Evolutionary conservation across 805 yeast species (phyloP).

Genomic region (Kazachstania taianensis): DNA sequence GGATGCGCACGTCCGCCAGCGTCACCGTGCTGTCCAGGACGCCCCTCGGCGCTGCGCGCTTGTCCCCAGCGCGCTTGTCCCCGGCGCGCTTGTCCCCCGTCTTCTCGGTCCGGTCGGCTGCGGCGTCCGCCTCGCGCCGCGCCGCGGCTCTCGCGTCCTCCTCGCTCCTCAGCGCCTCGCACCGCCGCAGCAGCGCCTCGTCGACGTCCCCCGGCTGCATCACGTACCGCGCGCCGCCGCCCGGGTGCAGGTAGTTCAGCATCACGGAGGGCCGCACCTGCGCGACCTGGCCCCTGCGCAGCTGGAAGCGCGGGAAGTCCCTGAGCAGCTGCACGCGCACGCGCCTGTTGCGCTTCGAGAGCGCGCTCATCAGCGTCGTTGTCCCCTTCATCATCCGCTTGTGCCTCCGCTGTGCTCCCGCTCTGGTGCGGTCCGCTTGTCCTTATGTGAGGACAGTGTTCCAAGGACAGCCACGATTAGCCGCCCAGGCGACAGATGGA

Average conservation of each 20-base stretch:
- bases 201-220: conserved; percentile 25
- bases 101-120: background rate
- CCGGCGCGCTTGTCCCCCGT: background rate
- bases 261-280: conserved; percentile 69
- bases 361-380: conserved; percentile 35
- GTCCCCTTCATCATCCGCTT: conserved; percentile 23
- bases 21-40: conserved; percentile 11
- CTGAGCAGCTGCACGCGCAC: conserved; percentile 67
- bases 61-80: no score
- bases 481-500: conserved; percentile 26
- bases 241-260: conserved; percentile 66
- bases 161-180: conserved; percentile 1
- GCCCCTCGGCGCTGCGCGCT: conserved; percentile 3
- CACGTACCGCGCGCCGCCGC: conserved; percentile 68
- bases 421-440: background rate
- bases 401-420: background rate
- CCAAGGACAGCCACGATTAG: background rate
- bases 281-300: conserved; percentile 54
- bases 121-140: background rate
- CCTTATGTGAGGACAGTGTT: background rate
- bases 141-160: conserved; percentile 1
- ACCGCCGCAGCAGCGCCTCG: conserved; percentile 4
- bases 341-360: conserved; percentile 41
- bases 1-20: conserved; percentile 21
- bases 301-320: conserved; percentile 56